Evolutionary conservation across 2,329 filamentous ascomycete species (phyloP).

Genomic region (Cercospora berteroae): DNA sequence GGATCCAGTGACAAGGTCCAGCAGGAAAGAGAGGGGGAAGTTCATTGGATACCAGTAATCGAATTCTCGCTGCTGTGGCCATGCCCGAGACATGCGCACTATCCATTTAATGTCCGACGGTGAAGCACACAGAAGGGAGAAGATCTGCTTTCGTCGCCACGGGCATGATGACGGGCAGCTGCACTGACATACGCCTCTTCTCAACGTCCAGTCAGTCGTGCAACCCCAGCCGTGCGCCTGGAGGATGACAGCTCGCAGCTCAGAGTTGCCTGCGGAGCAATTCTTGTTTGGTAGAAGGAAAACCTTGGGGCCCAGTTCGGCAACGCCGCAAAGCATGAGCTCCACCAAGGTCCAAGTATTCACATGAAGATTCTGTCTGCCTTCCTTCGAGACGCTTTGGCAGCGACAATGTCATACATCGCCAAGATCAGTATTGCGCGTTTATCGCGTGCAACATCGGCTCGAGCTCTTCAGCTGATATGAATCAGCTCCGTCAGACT

Average conservation of each 20-base stretch:
- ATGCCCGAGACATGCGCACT: constrained; percentile 1
- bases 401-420: neutral
- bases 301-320: constrained; percentile 7
- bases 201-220: constrained; percentile 16
- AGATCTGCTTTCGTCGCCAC: constrained; percentile 21
- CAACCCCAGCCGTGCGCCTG: constrained; percentile 16
- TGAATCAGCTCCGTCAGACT: neutral
- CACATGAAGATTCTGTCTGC: neutral
- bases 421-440: neutral
- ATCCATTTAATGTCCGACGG: constrained; percentile 12
- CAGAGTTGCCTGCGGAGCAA: neutral
- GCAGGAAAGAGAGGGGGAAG: neutral
- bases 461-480: constrained; percentile 5
- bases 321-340: neutral
- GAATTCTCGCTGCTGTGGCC: constrained; percentile 16
- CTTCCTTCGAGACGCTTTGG: neutral
- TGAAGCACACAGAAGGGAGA: constrained; percentile 21
- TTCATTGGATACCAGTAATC: constrained; percentile 27
- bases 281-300: neutral
- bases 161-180: constrained; percentile 25
- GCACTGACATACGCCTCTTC: constrained; percentile 34
- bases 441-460: constrained; percentile 5
- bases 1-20: neutral
- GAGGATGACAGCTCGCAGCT: constrained; percentile 1
- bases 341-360: neutral